Base-by-base conservation (phyloP, 257 asterid genomes). In the Solanum dulcamara region DNA sequence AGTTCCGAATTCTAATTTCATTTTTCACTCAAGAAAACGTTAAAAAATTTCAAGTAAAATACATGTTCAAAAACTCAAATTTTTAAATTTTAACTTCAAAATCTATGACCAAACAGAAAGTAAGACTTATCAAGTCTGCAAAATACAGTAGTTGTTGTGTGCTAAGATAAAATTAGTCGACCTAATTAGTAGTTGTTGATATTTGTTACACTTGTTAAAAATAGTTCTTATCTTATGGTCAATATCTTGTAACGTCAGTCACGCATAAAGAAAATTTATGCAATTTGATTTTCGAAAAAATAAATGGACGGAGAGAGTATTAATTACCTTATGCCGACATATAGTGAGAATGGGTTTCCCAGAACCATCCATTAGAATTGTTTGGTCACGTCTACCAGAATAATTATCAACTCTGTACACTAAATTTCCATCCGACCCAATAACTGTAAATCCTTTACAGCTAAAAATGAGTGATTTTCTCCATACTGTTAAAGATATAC, bases 391-490 rank as follows among this genome's bases (percentile, higher is more conserved):
- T 18, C 88, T 88, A 9, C 89, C 86, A 26, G 89, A 18, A 91
- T 95, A 95, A 85, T 88, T 93, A 82, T 95, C 97, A 60, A 95
- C 98, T 80, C 97, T 91, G 28, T 88, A 95, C 15, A 86, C 95
- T 81, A 95, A 87, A 79, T 51, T 87, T 10, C 98, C 98, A 62
- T 90, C 91, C 8, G 94, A 83, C 30, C 87, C 94, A 24, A 95
- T 85, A 6, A 93, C 98, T 10, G 97, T 91, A 93, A 93, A 95
- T 7, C 98, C 97, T 57, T 86, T 88, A 84, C 98, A 93, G 91
- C 88, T 88, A 40, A 90, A 87, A 15, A 93, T 53, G 20, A 93
- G 97, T 40, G 98, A 95, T 90, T 93, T 95, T 75, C 93, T 92
- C 98, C 98, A 93, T 75, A 93, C 96, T 24, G 98, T 95, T 17